Evolutionary conservation across 148 eudicot species (phyloP).

Genomic region (Selenicereus undatus): DNA sequence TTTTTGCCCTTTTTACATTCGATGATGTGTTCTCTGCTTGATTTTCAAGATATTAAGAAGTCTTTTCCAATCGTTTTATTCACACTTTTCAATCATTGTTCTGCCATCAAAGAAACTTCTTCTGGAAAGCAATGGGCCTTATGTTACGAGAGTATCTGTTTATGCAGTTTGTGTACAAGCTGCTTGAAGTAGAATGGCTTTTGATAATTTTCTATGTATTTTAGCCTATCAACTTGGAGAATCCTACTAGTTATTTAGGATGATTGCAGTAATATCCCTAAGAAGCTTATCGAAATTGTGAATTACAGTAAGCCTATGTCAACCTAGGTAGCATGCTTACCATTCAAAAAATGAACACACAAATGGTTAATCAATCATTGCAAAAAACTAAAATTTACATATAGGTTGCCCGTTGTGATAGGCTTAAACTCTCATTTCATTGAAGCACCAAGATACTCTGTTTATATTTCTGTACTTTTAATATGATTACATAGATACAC

Average conservation of each 20-base stretch:
- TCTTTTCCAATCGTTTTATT: not conserved
- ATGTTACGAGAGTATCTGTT: slow-evolving; percentile 70
- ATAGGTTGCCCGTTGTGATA: not conserved
- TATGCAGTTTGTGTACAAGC: slow-evolving; percentile 93
- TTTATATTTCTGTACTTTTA: too few species aligned
- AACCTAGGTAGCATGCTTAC: not conserved
- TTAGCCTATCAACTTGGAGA: not conserved
- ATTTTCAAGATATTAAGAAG: not conserved
- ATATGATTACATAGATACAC: not conserved
- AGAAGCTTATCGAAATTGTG: not conserved
- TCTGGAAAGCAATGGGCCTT: slow-evolving; percentile 83
- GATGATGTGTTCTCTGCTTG: not conserved
- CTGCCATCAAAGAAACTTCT: slow-evolving; percentile 44
- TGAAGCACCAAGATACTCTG: not conserved
- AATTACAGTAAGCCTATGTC: not conserved
- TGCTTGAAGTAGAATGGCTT: not conserved
- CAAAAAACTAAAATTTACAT: not conserved
- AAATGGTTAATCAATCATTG: not conserved
- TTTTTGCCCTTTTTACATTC: not conserved
- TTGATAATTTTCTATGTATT: not conserved
- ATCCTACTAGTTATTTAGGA: not conserved
- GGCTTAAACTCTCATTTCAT: not conserved
- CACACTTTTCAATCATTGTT: not conserved
- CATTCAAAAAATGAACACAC: not conserved
- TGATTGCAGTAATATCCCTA: not conserved